Evolutionary conservation across 352 stramenopile genomes (phyloP), one percentile per base, ranked within the genome.

Genomic region (Aphanomyces invadans): DNA sequence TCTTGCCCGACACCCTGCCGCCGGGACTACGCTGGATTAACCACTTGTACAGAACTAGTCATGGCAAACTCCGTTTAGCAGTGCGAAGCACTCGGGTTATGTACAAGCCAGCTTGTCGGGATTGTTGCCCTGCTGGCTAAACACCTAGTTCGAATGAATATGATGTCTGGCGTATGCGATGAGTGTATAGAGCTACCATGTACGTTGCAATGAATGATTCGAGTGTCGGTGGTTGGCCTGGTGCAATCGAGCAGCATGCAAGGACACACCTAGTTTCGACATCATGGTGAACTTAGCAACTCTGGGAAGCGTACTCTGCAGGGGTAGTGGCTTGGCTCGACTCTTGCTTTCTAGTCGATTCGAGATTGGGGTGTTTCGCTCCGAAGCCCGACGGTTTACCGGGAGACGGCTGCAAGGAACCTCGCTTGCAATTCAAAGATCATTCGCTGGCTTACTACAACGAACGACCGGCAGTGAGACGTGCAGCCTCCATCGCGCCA

Each of bases 351-450:
- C 45, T 53, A 53, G 9, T 4, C 23, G 2, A 57, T 36, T 38
- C 23, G 36, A 1, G 1, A 38, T 5, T 53, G 45, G 17, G 15
- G 17, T 4, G 12, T 9, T 19, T 2, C 19, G 9, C 11, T 17
- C 10, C 7, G 21, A 29, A 53, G 3, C 2, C 7, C 21, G 2
- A 57, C n/a, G 21, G 10, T n/a, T 15, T 57, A 36, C 26, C 21
- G 23, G 19, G 15, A n/a, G 21, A 36, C 28, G 7, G 49, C n/a
- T 4, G 49, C 49, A n/a, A 38, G 49, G 28, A 57, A 57, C 28
- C 49, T 21, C 1, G 49, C 49, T 17, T 57, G 49, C 3, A 57
- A 26, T 57, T 57, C 49, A 38, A 38, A 57, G 23, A 57, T 36
- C 23, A 32, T 36, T 32, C 26, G 21, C 12, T 31, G 23, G 28